Evolutionary conservation across 805 yeast species (phyloP).

Genomic region (Saturnispora kantuleensis): DNA sequence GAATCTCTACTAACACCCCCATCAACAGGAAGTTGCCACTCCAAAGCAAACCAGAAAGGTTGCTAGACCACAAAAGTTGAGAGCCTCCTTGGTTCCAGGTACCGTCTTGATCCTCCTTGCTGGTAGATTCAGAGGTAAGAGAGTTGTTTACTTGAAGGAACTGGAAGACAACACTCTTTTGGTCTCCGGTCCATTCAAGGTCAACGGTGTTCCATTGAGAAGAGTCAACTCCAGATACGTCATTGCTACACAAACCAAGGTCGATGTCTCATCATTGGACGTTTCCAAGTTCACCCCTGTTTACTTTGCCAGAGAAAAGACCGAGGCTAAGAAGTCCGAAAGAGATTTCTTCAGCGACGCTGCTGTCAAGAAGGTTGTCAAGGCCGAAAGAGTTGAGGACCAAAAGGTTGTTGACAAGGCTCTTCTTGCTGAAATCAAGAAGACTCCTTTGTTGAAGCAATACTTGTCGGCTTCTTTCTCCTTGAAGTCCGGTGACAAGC

Average conservation of each 20-base stretch:
- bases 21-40: conserved; percentile 56
- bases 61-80: conserved; percentile 86
- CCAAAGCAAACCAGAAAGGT: conserved; percentile 85
- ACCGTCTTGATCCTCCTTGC: conserved; percentile 95
- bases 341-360: conserved; percentile 80
- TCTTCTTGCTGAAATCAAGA: conserved; percentile 87
- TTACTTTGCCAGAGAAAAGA: conserved; percentile 94
- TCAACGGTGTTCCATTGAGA: conserved; percentile 99
- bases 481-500: conserved; percentile 96
- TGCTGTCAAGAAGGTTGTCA: conserved; percentile 74
- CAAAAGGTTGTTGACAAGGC: conserved; percentile 93
- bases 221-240: conserved; percentile 98
- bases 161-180: conserved; percentile 96
- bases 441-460: conserved; percentile 94
- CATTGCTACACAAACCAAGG: conserved; percentile 94
- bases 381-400: conserved; percentile 91
- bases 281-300: conserved; percentile 86
- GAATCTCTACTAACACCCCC: conserved; percentile 6
- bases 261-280: conserved; percentile 69
- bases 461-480: conserved; percentile 94
- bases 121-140: conserved; percentile 99
- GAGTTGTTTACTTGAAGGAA: conserved; percentile 95
- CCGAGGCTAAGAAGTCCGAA: conserved; percentile 78
- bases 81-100: conserved; percentile 95
- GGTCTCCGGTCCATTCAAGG: conserved; percentile 98